Conservation (phyloP, 495 filamentous ascomycete genomes). For the Aspergillus biplanus region DNA sequence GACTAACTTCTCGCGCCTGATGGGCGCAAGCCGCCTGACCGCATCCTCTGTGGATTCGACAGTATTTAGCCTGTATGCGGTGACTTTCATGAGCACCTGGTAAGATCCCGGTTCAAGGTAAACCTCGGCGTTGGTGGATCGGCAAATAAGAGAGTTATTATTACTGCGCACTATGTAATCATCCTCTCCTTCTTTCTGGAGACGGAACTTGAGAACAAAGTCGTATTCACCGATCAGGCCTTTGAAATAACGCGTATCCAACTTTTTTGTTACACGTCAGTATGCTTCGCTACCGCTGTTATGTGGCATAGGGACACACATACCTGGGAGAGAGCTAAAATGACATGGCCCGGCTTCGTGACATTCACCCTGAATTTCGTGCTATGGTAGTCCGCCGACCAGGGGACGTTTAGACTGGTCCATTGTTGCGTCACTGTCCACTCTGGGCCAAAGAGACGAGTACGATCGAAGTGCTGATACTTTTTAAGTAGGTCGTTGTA, state of each 20-base stretch:
- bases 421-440: constrained; percentile 86
- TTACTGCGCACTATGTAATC: constrained; percentile 86
- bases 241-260: constrained; percentile 83
- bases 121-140: constrained; percentile 82
- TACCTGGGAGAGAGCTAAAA: constrained; percentile 78
- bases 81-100: constrained; percentile 76
- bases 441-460: constrained; percentile 80
- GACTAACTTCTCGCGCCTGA: constrained; percentile 77
- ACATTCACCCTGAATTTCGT: constrained; percentile 80
- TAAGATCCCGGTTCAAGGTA: constrained; percentile 83
- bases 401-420: constrained; percentile 83
- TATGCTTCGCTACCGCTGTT: neutral
- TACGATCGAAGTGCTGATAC: constrained; percentile 82
- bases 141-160: constrained; percentile 67
- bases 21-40: constrained; percentile 62
- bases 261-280: constrained; percentile 33
- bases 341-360: constrained; percentile 65
- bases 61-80: constrained; percentile 60
- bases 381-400: constrained; percentile 81
- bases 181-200: constrained; percentile 78
- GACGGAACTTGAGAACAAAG: constrained; percentile 77
- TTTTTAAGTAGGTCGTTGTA: constrained; percentile 84
- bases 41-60: constrained; percentile 66
- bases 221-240: constrained; percentile 82
- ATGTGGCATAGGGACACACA: neutral